Evolutionary conservation across 805 yeast species (phyloP).

Genomic region (Yarrowia porcina): DNA sequence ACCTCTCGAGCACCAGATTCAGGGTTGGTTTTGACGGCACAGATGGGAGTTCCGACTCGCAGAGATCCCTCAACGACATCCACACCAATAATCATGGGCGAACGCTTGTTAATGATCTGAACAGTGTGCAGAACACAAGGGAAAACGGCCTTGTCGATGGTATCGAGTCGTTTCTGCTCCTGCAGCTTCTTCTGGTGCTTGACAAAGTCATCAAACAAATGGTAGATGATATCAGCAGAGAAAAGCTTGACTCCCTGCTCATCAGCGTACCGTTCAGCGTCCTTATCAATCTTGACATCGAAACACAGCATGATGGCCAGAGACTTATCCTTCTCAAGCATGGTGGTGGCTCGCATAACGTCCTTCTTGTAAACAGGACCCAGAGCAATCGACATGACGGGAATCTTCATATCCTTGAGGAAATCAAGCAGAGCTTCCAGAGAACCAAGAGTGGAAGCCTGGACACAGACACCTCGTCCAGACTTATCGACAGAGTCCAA

Average conservation of each 20-base stretch:
- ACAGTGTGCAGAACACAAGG: conserved; percentile 93
- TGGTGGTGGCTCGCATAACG: conserved; percentile 94
- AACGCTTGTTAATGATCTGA: conserved; percentile 96
- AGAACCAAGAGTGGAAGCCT: conserved; percentile 97
- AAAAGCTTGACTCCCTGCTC: conserved; percentile 89
- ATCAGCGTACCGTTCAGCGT: conserved; percentile 96
- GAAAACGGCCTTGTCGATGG: conserved; percentile 82
- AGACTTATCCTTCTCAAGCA: conserved; percentile 96
- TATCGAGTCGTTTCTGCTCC: conserved; percentile 87
- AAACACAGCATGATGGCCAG: conserved; percentile 97
- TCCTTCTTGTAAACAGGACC: conserved; percentile 99
- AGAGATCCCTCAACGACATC: conserved; percentile 91
- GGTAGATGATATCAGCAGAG: conserved; percentile 95
- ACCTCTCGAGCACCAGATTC: conserved; percentile 69
- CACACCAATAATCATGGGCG: conserved; percentile 99
- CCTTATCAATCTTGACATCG: conserved; percentile 95
- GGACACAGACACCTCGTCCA: conserved; percentile 97
- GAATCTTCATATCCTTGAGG: conserved; percentile 97
- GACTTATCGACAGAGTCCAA: conserved; percentile 91
- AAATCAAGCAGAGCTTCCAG: conserved; percentile 94
- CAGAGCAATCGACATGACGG: conserved; percentile 96
- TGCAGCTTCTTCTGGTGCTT: conserved; percentile 84
- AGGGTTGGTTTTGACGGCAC: conserved; percentile 89
- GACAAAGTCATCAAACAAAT: conserved; percentile 89
- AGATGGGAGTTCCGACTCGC: conserved; percentile 89